Evolutionary conservation across 306 rosid species (phyloP).

Genomic region (Sicyos baderoa): DNA sequence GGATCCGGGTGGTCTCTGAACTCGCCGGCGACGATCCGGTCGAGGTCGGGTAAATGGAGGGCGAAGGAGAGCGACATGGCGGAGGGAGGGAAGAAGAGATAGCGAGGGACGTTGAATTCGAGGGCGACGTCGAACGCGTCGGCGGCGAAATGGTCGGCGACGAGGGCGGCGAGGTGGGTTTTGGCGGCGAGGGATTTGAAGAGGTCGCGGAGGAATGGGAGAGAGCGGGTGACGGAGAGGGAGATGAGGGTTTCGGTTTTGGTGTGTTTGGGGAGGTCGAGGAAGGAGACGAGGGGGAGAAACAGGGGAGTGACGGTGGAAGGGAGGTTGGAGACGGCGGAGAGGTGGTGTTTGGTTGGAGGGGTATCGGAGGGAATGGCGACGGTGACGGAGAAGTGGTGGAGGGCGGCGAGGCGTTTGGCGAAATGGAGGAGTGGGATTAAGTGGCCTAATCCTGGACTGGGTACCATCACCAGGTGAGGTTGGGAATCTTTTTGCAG

Average conservation of each 20-base stretch:
- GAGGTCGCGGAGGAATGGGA: constrained; percentile 12
- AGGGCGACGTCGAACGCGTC: constrained; percentile 44
- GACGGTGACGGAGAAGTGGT: constrained; percentile 32
- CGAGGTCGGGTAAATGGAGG: constrained; percentile 35
- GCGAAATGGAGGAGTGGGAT: constrained; percentile 63
- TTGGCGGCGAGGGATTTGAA: not conserved
- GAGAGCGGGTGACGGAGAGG: constrained; percentile 36
- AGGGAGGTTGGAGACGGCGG: constrained; percentile 36
- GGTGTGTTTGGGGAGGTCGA: constrained; percentile 22
- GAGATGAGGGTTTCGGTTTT: constrained; percentile 31
- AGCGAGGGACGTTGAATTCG: constrained; percentile 32
- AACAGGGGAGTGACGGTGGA: constrained; percentile 21
- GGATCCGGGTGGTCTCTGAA: constrained; percentile 40
- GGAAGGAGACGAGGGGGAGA: constrained; percentile 35
- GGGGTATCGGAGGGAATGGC: constrained; percentile 44
- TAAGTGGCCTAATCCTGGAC: constrained; percentile 76
- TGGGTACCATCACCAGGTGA: constrained; percentile 40
- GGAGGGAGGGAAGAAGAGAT: constrained; percentile 40
- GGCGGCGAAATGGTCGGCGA: constrained; percentile 52
- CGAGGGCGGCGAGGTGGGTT: constrained; percentile 22
- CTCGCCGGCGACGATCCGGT: constrained; percentile 33
- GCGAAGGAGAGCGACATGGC: constrained; percentile 33
- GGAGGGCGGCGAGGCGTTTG: constrained; percentile 33
- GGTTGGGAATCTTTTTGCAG: not conserved
- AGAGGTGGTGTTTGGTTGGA: constrained; percentile 41